Evolutionary conservation across 2,329 filamentous ascomycete genomes (phyloP), one percentile per base, ranked within the genome.

Genomic region (Mycocentrospora acerina): DNA sequence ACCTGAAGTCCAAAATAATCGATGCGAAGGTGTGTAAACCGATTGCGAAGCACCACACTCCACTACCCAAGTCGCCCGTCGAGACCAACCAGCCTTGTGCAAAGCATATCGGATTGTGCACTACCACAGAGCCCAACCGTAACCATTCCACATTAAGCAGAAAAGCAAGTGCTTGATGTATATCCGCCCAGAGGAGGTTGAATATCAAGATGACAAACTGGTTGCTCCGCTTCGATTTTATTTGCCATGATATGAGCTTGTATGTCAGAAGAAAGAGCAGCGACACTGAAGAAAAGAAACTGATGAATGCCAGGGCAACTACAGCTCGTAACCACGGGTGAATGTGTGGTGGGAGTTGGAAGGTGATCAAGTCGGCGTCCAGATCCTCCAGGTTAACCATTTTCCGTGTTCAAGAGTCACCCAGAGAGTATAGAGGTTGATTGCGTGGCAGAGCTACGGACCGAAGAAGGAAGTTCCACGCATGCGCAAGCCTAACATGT

Each of bases 141-240:
- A 85, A 68, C 77, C 83, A 84, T 24, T 76, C 68, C 4, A 76
- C 74, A 44, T 82, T 85, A 32, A 86, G 69, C 29, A 83, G 53
- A 56, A 86, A 88, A 4, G 81, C 79, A 1, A 79, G 60, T 7
- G 80, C 74, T 54, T 87, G 84, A 53, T 83, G 79, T 38, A 85
- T 74, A 51, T 88, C 84, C 42, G 84, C 83, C 15, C 85, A 66
- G 4, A 88, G 69, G 0, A 88, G 74, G 58, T 87, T 87, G 59
- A 85, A 79, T 41, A 87, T 83, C 4, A 88, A 71, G 0, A 87
- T 70, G 18, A 86, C 73, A 54, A 86, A 85, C 61, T 87, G 84
- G 48, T 86, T 86, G 48, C 54, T 63, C 12, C 57, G 51, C 29
- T 64, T 66, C 8, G 63, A 60, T 35, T 60, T 62, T 38, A 60